Evolutionary conservation across 306 rosid genomes (phyloP).

Genomic region (Neltuma alba): DNA sequence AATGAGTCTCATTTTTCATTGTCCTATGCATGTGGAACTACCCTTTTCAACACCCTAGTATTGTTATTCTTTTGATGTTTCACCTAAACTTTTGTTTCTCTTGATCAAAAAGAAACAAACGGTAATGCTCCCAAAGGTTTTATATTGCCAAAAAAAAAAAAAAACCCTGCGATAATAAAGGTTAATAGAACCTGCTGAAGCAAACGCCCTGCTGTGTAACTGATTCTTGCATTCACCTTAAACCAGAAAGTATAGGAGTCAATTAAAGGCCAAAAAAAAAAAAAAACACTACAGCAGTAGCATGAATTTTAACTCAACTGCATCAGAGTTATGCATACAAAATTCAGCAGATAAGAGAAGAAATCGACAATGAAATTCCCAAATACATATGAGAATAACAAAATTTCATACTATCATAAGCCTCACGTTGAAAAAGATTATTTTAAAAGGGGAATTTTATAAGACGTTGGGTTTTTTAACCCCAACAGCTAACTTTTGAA

Average conservation of each 20-base stretch:
- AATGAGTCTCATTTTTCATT: not conserved
- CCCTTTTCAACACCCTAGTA: not conserved
- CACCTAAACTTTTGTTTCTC: not conserved
- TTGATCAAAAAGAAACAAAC: not conserved
- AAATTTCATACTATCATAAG: no score
- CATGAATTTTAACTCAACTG: no score
- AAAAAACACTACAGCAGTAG: no score
- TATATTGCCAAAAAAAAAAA: constrained; percentile 9
- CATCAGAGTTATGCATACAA: no score
- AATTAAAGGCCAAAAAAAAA: no score
- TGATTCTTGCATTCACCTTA: not conserved
- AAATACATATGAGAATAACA: not conserved
- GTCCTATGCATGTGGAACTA: not conserved
- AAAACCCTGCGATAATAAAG: not conserved
- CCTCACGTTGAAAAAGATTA: no score
- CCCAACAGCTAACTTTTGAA: no score
- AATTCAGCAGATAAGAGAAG: no score
- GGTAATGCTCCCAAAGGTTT: not conserved
- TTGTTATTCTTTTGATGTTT: not conserved
- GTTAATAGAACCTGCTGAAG: not conserved
- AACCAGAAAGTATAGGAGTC: no score
- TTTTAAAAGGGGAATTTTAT: no score
- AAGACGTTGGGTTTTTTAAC: no score
- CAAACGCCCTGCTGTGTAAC: not conserved
- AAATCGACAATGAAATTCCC: no score